Evolutionary conservation across 2,329 filamentous ascomycete species (phyloP), one percentile per base, ranked within the genome.

Genomic region (Juglanconis juglandina): DNA sequence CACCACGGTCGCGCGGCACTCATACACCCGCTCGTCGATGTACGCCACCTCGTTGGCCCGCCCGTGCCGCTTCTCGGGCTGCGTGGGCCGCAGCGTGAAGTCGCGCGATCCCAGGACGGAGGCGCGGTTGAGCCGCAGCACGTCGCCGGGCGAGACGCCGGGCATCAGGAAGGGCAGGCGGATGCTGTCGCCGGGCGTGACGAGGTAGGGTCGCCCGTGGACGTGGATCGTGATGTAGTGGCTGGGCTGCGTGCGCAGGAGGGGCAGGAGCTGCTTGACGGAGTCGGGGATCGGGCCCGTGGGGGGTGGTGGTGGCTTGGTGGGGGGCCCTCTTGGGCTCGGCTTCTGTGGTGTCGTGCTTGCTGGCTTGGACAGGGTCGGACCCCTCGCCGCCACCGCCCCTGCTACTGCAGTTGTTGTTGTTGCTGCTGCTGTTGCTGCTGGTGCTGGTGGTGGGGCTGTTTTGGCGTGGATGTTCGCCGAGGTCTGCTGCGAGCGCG

Each of bases 111-210:
- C 95, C 49, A 99, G 77, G 57, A 88, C 80, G 46, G 86, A 88
- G 32, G 92, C 95, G 59, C 92, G 88, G 77, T 96, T 94, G 60
- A 99, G 82, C 6, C 93, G 90, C 62, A 99, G 81, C 42, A 96
- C 79, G 72, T 98, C 94, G 35, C 95, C 95, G 1, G 92, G 88
- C 7, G 82, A 76, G 5, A 92, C 90, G 33, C 84, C 86, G 3
- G 87, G 85, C 87, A 95, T 91, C 68, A 84, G 83, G 79, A 93
- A 93, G 5, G 91, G 91, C 56, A 95, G 85, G 41, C 90, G 89
- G 54, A 95, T 75, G 62, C 82, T 80, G 76, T 95, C 91, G 66
- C 91, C 91, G 49, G 81, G 78, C 6, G 89, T 92, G 66, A 95
- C 82, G 37, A 95, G 88, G 78, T 94, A 95, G 6, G 90, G 89